These are phyloP conservation scores for Neospermospora avenae DNA, from an alignment of 2,329 filamentous ascomycete species.

Conservation along the genomic window DNA sequence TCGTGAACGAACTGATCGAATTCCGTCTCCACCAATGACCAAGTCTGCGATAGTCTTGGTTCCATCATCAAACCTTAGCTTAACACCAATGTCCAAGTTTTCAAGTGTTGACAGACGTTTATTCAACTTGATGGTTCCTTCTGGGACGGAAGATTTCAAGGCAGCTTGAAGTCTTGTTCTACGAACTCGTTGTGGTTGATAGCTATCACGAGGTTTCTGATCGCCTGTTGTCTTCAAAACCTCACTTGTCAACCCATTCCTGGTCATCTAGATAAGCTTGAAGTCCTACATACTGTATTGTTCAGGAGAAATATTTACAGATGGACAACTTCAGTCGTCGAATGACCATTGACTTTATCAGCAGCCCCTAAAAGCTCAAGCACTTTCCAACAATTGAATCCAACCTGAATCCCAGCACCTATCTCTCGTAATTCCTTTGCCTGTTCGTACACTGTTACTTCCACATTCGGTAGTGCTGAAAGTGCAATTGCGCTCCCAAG, in stretches of 20 bases:
- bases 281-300: background rate
- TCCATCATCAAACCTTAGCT: constrained; percentile 46
- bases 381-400: constrained; percentile 46
- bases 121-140: constrained; percentile 42
- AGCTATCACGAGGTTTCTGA: constrained; percentile 8
- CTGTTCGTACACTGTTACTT: constrained; percentile 45
- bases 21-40: constrained; percentile 51
- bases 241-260: constrained; percentile 36
- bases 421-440: constrained; percentile 44
- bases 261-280: constrained; percentile 11
- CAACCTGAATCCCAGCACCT: constrained; percentile 46
- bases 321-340: constrained; percentile 34
- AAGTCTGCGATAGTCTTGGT: constrained; percentile 41
- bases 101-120: constrained; percentile 43
- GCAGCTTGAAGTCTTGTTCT: constrained; percentile 44
- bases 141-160: constrained; percentile 44
- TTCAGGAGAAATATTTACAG: constrained; percentile 25
- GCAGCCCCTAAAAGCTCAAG: constrained; percentile 44
- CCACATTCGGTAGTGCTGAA: constrained; percentile 40
- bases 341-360: constrained; percentile 37
- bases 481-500: constrained; percentile 45
- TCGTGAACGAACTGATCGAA: constrained; percentile 41
- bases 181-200: constrained; percentile 31
- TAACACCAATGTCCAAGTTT: constrained; percentile 38
- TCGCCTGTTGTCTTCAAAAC: constrained; percentile 19